These are phyloP conservation scores for Neltuma alba DNA, from an alignment of 306 rosid species.

Conservation along the genomic window DNA sequence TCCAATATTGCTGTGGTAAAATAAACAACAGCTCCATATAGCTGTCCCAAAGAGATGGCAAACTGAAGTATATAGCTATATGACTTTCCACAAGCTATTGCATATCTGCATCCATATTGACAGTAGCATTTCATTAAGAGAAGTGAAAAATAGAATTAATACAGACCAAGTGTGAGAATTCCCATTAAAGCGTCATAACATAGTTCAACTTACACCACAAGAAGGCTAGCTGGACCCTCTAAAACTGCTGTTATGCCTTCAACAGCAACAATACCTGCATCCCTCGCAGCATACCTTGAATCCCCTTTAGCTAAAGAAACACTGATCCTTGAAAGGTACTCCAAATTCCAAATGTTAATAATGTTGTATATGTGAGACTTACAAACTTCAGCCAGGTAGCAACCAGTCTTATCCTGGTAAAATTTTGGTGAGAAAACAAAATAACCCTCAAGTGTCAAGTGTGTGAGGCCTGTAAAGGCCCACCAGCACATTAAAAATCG, in stretches of 20 bases:
- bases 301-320: conserved; percentile 56
- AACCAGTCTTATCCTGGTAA: conserved; percentile 71
- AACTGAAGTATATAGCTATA: conserved; percentile 82
- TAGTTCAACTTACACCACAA: conserved; percentile 69
- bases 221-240: conserved; percentile 89
- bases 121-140: neutral
- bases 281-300: conserved; percentile 85
- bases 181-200: neutral
- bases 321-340: neutral
- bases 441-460: conserved; percentile 70
- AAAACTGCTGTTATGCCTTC: conserved; percentile 76
- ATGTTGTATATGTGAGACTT: conserved; percentile 31
- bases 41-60: conserved; percentile 79
- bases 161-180: neutral
- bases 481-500: conserved; percentile 89
- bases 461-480: conserved; percentile 88
- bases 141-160: neutral
- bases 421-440: conserved; percentile 78
- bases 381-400: conserved; percentile 88
- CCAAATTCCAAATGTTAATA: neutral
- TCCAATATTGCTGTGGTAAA: conserved; percentile 71
- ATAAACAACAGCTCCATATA: conserved; percentile 67
- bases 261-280: conserved; percentile 68
- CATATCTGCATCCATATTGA: conserved; percentile 55
- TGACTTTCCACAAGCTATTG: conserved; percentile 70